Base-by-base conservation (phyloP, 2,329 filamentous ascomycete genomes). In the Stachybotrys chartarum region DNA sequence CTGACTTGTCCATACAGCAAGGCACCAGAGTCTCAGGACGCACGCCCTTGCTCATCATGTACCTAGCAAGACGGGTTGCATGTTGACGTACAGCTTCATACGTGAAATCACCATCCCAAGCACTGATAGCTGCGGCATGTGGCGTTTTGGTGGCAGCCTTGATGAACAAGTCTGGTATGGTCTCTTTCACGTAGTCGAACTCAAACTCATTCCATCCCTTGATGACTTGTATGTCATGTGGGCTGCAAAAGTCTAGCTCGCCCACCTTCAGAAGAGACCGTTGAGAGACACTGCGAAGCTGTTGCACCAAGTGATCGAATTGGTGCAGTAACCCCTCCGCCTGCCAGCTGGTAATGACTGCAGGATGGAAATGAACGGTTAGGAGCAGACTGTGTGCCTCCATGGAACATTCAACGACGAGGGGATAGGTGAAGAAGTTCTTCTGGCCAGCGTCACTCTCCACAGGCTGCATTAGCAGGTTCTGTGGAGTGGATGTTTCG, bases 1-100 rank as follows among this genome's bases (percentile, higher is more conserved):
- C 39, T 1, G 63, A 64, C 11, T 63, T 67, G 8, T 67, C 62
- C 53, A 64, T 59, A 6, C 62, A 64, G 32, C 59, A 62, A 2
- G 56, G 57, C 1, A 63, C 60, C 24, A 61, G 30, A 0, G 31
- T 51, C 0, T 56, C 24, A 12, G 52, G 11, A 1, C 45, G 11
- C 30, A 63, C 45, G 3, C 61, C 17, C 2, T 6, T 35, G n/a
- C 50, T 12, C 5, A 35, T 44, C 50, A 52, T 10, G 32, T 35
- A n/a, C 32, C 48, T 54, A 2, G 58, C 54, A 0, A 64, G n/a
- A 1, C 31, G 24, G 11, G 57, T 35, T 4, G 57, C 55, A 16
- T 59, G 18, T 2, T 50, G n/a, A 2, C 50, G 44, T 3, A 57
- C 30, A 30, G 48, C 53, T 7, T 44, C 6, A 10, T 63, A 63